Base-by-base conservation (phyloP, 2,329 filamentous ascomycete genomes). In the Aureobasidium sp. region DNA sequence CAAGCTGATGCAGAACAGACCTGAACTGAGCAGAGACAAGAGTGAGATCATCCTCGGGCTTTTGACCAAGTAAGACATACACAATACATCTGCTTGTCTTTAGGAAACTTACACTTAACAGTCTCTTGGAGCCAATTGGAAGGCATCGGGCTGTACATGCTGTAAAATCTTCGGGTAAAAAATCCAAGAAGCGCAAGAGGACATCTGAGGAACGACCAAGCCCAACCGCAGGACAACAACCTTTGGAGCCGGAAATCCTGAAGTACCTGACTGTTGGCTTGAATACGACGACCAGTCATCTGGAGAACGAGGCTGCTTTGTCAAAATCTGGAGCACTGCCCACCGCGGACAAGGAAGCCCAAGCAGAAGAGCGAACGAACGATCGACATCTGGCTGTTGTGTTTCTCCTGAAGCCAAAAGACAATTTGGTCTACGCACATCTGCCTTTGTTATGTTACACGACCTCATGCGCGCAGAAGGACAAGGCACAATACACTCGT, bases 61-160 rank as follows among this genome's bases (percentile, higher is more conserved):
- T 3, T 13, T 60, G 26, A 51, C 36, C 44, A 60, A 37, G 57
- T 60, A 23, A 46, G 46, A 13, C 34, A 48, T 23, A 13, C 5
- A 10, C 5, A 3, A 29, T 15, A 17, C 26, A 9, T 2, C 20
- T 5, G 23, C 15, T 34, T 10, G n/a, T 3, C 4, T 4, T 37
- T 15, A 4, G 13, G 3, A 34, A 15, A 2, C 34, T 37, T 5
- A 37, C 15, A 10, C 15, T 15, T 5, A 7, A 34, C 32, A 90
- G 87, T 63, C 75, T 89, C 23, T 73, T 90, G 48, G 75, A 78
- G 0, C 87, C 87, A 1, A 73, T 91, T 15, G 87, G 87, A 0
- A 78, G 83, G 61, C 77, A 90, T 71, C 83, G 86, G 15, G 76
- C 75, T 65, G 75, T 74, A 36, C 77, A 88, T 68, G 70, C 79